Base-by-base conservation (phyloP, 495 filamentous ascomycete genomes). In the Talaromyces nanjingensis region DNA sequence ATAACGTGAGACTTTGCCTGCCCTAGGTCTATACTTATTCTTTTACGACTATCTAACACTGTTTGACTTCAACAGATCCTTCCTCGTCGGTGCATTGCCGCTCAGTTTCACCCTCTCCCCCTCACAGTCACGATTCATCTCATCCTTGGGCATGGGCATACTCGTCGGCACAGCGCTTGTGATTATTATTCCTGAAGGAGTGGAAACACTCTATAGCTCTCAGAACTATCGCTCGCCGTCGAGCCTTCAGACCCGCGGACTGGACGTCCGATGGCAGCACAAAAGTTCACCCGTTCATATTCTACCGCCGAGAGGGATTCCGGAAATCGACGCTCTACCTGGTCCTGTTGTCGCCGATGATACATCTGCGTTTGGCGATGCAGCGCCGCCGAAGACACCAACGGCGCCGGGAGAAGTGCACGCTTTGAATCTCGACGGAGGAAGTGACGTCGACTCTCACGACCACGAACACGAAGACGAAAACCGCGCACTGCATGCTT, bases 181-280 rank as follows among this genome's bases (percentile, higher is more conserved):
- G 63, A 91, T 98, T 2, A 98, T 98, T 72, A 96, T 98, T 70
- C 94, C 94, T 0, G 94, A 98, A 74, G 94, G 94, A 16, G 86
- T 98, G 57, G 94, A 97, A 70, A 94, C 94, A 6, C 78, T 97
- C 57, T 92, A 96, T 70, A 86, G 84, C 67, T 81, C 87, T 9
- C 75, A 53, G 69, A 73, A 37, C 59, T 73, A 12, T 63, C 72
- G 64, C 31, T 59, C 53, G 61, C 71, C 66, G 42, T 77, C 78
- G 60, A 68, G 65, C 59, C 59, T 79, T 58, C 73, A 65, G 59
- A 67, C 67, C 18, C 75, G 77, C 11, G 62, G 66, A 16, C 52
- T 69, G 45, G 57, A 66, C 29, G 59, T 74, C n/a, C 60, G 68
- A 31, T 77, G 75, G 76, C 68, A 72, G 60, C 63, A 70, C 37